phyloP scores from a whole-genome alignment of 108 stramenopile genomes.

The Cyclotella baltica region DNA sequence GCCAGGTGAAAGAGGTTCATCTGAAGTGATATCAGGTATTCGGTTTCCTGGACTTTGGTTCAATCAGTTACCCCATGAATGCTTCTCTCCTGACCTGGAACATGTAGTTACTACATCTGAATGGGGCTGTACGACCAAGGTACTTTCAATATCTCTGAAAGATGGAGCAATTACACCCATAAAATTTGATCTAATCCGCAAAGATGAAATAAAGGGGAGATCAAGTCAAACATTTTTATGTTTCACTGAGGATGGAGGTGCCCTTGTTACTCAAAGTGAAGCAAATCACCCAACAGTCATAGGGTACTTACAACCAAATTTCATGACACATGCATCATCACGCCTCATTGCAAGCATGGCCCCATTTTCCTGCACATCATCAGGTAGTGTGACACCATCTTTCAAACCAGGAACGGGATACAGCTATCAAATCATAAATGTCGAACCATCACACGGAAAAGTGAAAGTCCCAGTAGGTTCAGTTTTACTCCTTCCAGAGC shows the following conservation, averaged over 20 bases:
- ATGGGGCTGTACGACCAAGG: slow-evolving; percentile 66
- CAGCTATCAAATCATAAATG: slow-evolving; percentile 51
- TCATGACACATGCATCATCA: slow-evolving; percentile 29
- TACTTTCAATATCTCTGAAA: slow-evolving; percentile 54
- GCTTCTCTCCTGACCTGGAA: slow-evolving; percentile 53
- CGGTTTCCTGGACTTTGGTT: slow-evolving; percentile 78
- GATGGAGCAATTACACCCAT: slow-evolving; percentile 55
- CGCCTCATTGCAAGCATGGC: slow-evolving; percentile 44
- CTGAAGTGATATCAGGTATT: slow-evolving; percentile 45
- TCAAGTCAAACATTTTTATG: slow-evolving; percentile 59
- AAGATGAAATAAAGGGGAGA: not conserved
- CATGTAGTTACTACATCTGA: slow-evolving; percentile 57
- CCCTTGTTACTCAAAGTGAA: slow-evolving; percentile 57
- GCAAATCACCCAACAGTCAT: slow-evolving; percentile 57
- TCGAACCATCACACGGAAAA: slow-evolving; percentile 54
- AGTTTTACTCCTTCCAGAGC: slow-evolving; percentile 62
- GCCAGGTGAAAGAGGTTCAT: slow-evolving; percentile 41
- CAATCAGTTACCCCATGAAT: slow-evolving; percentile 62
- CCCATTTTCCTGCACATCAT: slow-evolving; percentile 64
- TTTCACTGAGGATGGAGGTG: slow-evolving; percentile 53
- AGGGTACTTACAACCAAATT: slow-evolving; percentile 44
- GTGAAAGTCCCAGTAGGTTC: slow-evolving; percentile 57
- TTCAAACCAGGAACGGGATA: slow-evolving; percentile 34
- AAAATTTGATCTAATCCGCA: slow-evolving; percentile 41
- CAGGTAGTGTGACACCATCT: not conserved